Conservation (phyloP, 2,329 filamentous ascomycete species). For the Pyrenochaeta sp. region DNA sequence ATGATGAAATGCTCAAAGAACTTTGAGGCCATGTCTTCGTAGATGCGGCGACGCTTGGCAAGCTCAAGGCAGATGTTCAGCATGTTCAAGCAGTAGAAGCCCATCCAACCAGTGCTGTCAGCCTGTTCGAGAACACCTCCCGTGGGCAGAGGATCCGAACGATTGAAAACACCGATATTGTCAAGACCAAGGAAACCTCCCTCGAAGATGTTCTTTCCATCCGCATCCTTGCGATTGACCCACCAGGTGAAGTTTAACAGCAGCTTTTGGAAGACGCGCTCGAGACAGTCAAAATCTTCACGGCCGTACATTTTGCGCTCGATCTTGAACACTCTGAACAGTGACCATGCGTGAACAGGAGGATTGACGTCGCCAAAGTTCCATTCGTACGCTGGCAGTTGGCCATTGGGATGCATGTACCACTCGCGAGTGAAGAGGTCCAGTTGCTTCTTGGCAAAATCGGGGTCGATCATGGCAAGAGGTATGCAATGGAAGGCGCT, state of each 20-base stretch:
- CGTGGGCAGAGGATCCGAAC: constrained; percentile 92
- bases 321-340: constrained; percentile 96
- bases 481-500: constrained; percentile 97
- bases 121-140: constrained; percentile 94
- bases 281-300: constrained; percentile 93
- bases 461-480: constrained; percentile 94
- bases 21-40: constrained; percentile 96
- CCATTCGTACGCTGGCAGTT: constrained; percentile 94
- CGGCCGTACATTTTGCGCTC: constrained; percentile 96
- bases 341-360: constrained; percentile 94
- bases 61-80: constrained; percentile 95
- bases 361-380: constrained; percentile 98
- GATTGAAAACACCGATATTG: constrained; percentile 97
- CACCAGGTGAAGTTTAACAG: constrained; percentile 99
- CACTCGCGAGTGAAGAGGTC: constrained; percentile 96
- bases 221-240: constrained; percentile 94
- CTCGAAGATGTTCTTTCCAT: constrained; percentile 97
- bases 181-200: constrained; percentile 94
- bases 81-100: constrained; percentile 96
- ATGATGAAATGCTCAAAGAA: constrained; percentile 99
- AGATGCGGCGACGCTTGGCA: constrained; percentile 92
- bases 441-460: constrained; percentile 97
- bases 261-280: constrained; percentile 95
- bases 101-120: constrained; percentile 99
- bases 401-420: constrained; percentile 98